Conservation (phyloP, 2,329 filamentous ascomycete genomes). For the Aspergillus sojae region DNA sequence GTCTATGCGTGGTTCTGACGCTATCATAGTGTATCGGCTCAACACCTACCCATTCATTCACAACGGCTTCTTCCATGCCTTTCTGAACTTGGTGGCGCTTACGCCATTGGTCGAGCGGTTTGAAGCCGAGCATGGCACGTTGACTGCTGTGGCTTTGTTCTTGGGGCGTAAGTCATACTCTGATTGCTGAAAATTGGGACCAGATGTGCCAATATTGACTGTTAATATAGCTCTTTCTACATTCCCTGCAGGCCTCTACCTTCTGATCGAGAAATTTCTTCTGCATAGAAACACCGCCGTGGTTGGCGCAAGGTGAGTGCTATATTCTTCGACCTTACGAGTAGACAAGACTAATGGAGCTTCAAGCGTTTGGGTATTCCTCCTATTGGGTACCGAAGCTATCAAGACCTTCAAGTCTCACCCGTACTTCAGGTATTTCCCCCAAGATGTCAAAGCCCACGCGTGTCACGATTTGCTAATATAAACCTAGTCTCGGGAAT, state of each 20-base stretch:
- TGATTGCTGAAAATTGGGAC: neutral
- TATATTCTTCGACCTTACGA: neutral
- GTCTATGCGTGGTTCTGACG: neutral
- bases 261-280: slow-evolving; percentile 74
- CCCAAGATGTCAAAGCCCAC: neutral
- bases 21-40: slow-evolving; percentile 76
- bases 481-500: slow-evolving; percentile 53
- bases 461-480: slow-evolving; percentile 17
- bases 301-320: slow-evolving; percentile 75
- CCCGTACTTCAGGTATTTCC: slow-evolving; percentile 67
- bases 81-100: slow-evolving; percentile 78
- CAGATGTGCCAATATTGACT: slow-evolving; percentile 21
- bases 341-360: slow-evolving; percentile 15
- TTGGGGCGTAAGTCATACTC: slow-evolving; percentile 73
- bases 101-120: slow-evolving; percentile 91
- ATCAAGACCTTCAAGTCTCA: slow-evolving; percentile 82
- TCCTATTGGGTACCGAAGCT: slow-evolving; percentile 80
- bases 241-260: slow-evolving; percentile 79
- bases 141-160: slow-evolving; percentile 85
- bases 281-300: slow-evolving; percentile 72
- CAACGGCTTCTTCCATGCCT: slow-evolving; percentile 73
- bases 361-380: slow-evolving; percentile 84
- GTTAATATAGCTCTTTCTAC: slow-evolving; percentile 68
- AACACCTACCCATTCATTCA: slow-evolving; percentile 94
- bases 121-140: slow-evolving; percentile 86